Evolutionary conservation across 768 basidiomycete genomes (phyloP).

Genomic region (Boletus speciosus): DNA sequence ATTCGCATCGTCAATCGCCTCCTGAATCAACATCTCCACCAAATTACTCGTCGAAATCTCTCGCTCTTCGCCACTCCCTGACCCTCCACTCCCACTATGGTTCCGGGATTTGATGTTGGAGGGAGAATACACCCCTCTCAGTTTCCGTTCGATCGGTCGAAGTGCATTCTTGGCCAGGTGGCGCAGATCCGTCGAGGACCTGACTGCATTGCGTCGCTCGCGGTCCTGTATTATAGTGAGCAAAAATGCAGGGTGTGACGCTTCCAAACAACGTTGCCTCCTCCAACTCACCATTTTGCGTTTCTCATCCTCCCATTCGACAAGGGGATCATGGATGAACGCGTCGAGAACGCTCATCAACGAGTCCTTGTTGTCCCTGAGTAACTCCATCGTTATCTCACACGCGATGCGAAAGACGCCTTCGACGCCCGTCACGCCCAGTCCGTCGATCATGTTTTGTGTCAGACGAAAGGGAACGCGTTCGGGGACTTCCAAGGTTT

Average conservation of each 20-base stretch:
- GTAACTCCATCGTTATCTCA: conserved; percentile 83
- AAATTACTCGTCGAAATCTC: conserved; percentile 76
- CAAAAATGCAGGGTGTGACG: neutral
- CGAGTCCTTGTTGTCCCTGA: conserved; percentile 88
- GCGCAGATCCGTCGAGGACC: conserved; percentile 52
- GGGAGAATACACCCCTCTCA: conserved; percentile 65
- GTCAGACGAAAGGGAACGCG: conserved; percentile 93
- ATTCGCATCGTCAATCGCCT: conserved; percentile 73
- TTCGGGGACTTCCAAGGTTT: conserved; percentile 82
- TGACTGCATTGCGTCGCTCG: conserved; percentile 44
- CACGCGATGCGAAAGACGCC: conserved; percentile 90
- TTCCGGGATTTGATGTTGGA: conserved; percentile 41
- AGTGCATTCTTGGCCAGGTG: conserved; percentile 73
- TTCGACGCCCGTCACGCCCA: conserved; percentile 93
- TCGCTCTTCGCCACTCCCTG: conserved; percentile 29
- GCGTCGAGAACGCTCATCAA: conserved; percentile 95
- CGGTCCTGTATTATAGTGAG: conserved; percentile 39
- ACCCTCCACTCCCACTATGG: conserved; percentile 23
- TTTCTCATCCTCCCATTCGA: conserved; percentile 90
- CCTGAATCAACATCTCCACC: conserved; percentile 88
- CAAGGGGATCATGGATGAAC: conserved; percentile 94
- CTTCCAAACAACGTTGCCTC: neutral
- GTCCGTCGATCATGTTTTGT: conserved; percentile 86
- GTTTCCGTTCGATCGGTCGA: conserved; percentile 77
- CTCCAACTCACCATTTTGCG: conserved; percentile 49